Evolutionary conservation across 225 moss, liverwort and hornwort genomes (phyloP), one percentile per base, ranked within the genome.

Genomic region (Bryoerythrophyllum caledonicum): DNA sequence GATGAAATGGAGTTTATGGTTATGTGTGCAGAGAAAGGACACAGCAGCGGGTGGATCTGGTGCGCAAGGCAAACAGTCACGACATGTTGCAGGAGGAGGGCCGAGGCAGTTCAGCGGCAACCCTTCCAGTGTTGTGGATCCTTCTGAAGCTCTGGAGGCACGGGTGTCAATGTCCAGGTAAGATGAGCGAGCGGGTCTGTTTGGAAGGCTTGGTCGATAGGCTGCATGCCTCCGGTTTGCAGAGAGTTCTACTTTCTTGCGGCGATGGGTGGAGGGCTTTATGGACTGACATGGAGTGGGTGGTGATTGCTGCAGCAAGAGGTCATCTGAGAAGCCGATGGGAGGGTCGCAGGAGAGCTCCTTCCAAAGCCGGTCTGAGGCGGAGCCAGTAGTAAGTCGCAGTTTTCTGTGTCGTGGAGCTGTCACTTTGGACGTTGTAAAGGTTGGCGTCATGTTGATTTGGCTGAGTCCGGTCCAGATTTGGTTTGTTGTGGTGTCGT

Each of bases 121-220:
- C 53, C 10, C 77, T 60, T 74, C 82, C 46, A 60, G 64, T 68
- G 44, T 60, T 5, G 27, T 78, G 57, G 90, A 91, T 60, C 79
- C 88, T 77, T 86, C 80, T 64, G 95, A 86, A 72, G 78, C 77
- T 68, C 74, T 87, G 60, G 91, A 93, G 72, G 74, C 95, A 58
- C 86, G 90, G 60, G 82, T 90, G 65, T 81, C 84, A 46, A 65
- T 84, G 80, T 78, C 89, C 80, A 90, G 83, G 93, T 95, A 86
- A 84, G 82, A 23, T 60, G 41, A 54, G 26, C 28, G 54, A 55
- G 2, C 54, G 54, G 21, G 54, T 64, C 21, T 71, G 51, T 62
- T 69, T 58, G 53, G 40, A 21, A 64, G 28, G 76, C 75, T 7
- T 26, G 21, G 1, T 52, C 10, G 40, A 27, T 52, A 28, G 28